Base-by-base conservation (phyloP, 768 basidiomycete genomes). In the Pulveroboletus ravenelii region DNA sequence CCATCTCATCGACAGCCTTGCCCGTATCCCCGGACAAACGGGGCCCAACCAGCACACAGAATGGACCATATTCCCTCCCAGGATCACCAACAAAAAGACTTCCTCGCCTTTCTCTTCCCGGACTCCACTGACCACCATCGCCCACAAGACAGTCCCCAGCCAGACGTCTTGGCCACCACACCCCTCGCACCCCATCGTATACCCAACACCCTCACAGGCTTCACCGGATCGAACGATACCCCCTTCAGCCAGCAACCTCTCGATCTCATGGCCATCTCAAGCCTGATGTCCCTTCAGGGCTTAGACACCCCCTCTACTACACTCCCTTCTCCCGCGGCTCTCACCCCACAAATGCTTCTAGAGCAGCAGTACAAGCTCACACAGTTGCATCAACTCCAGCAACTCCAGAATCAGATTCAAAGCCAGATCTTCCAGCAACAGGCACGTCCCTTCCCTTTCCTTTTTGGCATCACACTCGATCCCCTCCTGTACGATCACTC, bases 341-440 rank as follows among this genome's bases (percentile, higher is more conserved):
- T 63, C 52, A 74, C 70, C 32, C 73, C 79, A 6, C 78, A 83
- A 41, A 63, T 80, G 53, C 67, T 87, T 34, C 67, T 85, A 37
- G 85, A 88, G 61, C 87, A 89, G 58, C 87, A 90, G 65, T 79
- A 88, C 71, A 86, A 85, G 64, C 74, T 91, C 40, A 78, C 79
- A 2, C 87, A 88, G 64, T 72, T 92, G 3, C 89, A 87, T 54
- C 83, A 87, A 64, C 72, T 87, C 9, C 87, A 86, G 62, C 82
- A 87, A 64, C 72, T 85, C 12, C 88, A 93, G 62, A 84, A 85
- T 52, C 86, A 90, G 70, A 87, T 91, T 50, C 88, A 93, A 64
- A 83, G 84, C 50, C 86, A 90, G 73, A 87, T 91, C 52, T 88
- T 92, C 52, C 90, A 93, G 61, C 90, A 93, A 63, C 91, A 93